Evolutionary conservation across 495 filamentous ascomycete species (phyloP).

Genomic region (Penicillium desertorum): DNA sequence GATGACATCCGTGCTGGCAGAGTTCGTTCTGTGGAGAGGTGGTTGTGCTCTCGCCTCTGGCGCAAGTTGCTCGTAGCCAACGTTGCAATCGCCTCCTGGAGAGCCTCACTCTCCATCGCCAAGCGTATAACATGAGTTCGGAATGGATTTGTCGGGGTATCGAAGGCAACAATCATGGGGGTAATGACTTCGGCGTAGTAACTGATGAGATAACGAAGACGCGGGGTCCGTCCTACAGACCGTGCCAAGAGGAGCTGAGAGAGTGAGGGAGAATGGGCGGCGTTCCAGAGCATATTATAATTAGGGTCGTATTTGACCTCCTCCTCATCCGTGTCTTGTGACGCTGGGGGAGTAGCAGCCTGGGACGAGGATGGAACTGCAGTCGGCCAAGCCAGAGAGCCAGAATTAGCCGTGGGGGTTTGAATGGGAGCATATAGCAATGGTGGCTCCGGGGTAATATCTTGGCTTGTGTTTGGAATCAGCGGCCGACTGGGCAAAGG

Average conservation of each 20-base stretch:
- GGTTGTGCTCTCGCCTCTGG: slow-evolving; percentile 45
- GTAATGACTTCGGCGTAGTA: slow-evolving; percentile 85
- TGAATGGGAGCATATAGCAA: slow-evolving; percentile 20
- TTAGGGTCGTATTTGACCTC: slow-evolving; percentile 18
- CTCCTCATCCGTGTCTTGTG: slow-evolving; percentile 29
- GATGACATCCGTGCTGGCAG: slow-evolving; percentile 49
- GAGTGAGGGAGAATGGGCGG: slow-evolving; percentile 40
- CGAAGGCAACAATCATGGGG: slow-evolving; percentile 86
- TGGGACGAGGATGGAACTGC: slow-evolving; percentile 11
- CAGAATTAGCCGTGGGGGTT: slow-evolving; percentile 19
- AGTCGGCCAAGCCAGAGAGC: slow-evolving; percentile 21
- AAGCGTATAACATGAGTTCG: slow-evolving; percentile 79
- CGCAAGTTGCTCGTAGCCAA: slow-evolving; percentile 81
- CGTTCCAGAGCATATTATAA: slow-evolving; percentile 22
- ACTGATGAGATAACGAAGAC: slow-evolving; percentile 58
- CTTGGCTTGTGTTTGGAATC: slow-evolving; percentile 18
- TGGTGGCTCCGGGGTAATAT: slow-evolving; percentile 18
- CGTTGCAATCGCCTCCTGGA: slow-evolving; percentile 91
- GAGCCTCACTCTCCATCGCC: slow-evolving; percentile 71
- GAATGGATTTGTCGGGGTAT: slow-evolving; percentile 81
- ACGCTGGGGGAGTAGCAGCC: slow-evolving; percentile 12
- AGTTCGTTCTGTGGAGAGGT: slow-evolving; percentile 45
- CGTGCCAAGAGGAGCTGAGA: slow-evolving; percentile 47
- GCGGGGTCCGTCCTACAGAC: slow-evolving; percentile 53
- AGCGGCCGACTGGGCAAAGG: slow-evolving; percentile 27